Percentiles rank a stretch among this genome's conserved stretches.
phyloP scores from a whole-genome alignment of 1,139 yeast genomes.

The Saccharomyces pastorianus region DNA sequence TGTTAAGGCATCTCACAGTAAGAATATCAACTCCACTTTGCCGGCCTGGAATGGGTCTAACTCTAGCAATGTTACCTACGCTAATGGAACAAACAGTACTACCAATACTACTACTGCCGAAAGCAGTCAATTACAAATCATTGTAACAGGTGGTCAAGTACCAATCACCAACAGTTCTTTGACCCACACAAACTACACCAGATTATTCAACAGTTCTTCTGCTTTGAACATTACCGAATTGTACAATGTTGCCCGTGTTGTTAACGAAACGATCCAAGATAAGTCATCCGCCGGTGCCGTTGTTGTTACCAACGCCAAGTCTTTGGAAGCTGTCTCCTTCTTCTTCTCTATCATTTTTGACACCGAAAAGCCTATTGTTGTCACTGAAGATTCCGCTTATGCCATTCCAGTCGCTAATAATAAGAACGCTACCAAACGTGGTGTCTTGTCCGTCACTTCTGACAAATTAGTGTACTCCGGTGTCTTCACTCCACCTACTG shows the following conservation, averaged over 20 bases:
- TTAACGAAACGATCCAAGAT: conserved; percentile 17
- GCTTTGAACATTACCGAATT: conserved; percentile 23
- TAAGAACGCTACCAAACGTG: conserved; percentile 19
- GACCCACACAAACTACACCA: conserved; percentile 14
- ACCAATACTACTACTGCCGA: conserved; percentile 3
- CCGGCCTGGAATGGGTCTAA: not conserved
- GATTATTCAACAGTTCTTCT: conserved; percentile 18
- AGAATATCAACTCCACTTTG: not conserved
- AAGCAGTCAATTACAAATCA: conserved; percentile 15
- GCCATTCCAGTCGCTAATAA: conserved; percentile 24
- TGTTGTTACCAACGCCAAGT: conserved; percentile 18
- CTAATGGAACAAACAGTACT: conserved; percentile 9
- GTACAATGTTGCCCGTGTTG: conserved; percentile 19
- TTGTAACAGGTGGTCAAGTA: conserved; percentile 25
- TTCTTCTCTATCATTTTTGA: conserved; percentile 24
- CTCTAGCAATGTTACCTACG: conserved; percentile 1
- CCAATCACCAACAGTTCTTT: conserved; percentile 15
- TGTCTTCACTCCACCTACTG: conserved; percentile 20
- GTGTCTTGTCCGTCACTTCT: conserved; percentile 21
- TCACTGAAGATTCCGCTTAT: conserved; percentile 18
- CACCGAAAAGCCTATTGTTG: conserved; percentile 24
- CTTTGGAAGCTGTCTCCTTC: conserved; percentile 27
- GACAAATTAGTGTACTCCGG: conserved; percentile 26
- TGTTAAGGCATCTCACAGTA: not conserved
- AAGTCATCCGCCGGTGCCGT: conserved; percentile 21